These are phyloP conservation scores for Termitomyces sp. DNA, from an alignment of 1,284 basidiomycete genomes.

Conservation along the genomic window DNA sequence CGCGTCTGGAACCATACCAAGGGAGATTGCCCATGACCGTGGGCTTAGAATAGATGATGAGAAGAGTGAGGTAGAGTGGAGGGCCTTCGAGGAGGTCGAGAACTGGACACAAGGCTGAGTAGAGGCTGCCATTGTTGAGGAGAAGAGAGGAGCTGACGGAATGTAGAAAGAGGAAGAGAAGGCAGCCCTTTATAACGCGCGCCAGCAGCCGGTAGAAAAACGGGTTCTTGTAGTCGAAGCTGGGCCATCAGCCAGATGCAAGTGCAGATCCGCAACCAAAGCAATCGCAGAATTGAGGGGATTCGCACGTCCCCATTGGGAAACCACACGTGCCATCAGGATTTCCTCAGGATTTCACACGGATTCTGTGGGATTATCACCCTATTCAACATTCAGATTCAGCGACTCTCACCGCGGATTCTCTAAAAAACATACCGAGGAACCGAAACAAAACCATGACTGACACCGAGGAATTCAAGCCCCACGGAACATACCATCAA, in stretches of 20 bases:
- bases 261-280: conserved; percentile 15
- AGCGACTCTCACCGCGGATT: conserved; percentile 5
- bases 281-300: conserved; percentile 4
- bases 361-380: conserved; percentile 3
- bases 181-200: conserved; percentile 38
- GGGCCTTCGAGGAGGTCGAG: conserved; percentile 33
- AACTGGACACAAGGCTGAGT: conserved; percentile 36
- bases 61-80: conserved; percentile 37
- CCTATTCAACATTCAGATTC: neutral
- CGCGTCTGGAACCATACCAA: conserved; percentile 30
- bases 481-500: neutral
- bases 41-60: conserved; percentile 37
- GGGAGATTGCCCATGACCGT: conserved; percentile 38
- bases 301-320: conserved; percentile 12
- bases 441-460: neutral
- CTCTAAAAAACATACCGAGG: conserved; percentile 11
- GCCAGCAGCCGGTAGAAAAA: conserved; percentile 15
- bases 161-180: conserved; percentile 23
- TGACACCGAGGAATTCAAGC: neutral
- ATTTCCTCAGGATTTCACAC: conserved; percentile 3
- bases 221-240: conserved; percentile 26
- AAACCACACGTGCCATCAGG: conserved; percentile 11
- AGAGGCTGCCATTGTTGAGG: conserved; percentile 30
- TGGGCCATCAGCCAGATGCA: conserved; percentile 13
- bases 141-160: conserved; percentile 17